phyloP scores from a whole-genome alignment of 139 green algal genomes.

The Chlamydomonas sp. region DNA sequence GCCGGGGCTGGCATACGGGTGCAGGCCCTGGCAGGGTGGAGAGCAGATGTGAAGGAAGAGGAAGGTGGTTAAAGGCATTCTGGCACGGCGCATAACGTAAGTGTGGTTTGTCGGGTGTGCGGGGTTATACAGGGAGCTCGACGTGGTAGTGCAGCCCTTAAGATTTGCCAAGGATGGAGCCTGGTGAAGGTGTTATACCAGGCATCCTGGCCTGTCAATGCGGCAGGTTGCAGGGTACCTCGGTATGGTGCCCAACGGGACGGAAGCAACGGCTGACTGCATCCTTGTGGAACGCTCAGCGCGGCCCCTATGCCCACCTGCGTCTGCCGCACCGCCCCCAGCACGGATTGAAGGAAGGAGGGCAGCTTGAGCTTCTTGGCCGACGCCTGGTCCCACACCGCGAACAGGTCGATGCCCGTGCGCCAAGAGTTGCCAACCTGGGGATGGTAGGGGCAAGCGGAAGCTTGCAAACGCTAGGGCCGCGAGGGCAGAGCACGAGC shows the following conservation, averaged over 20 bases:
- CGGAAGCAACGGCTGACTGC: background rate
- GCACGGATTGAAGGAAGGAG: conserved; percentile 44
- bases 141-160: too few species aligned
- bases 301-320: background rate
- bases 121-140: too few species aligned
- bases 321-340: conserved; percentile 32
- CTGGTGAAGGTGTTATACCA: too few species aligned
- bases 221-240: too few species aligned
- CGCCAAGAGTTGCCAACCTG: conserved; percentile 60
- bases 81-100: too few species aligned
- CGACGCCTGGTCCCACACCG: conserved; percentile 50
- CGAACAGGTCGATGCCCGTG: conserved; percentile 58
- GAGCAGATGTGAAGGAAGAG: too few species aligned
- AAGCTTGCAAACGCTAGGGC: too few species aligned
- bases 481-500: background rate
- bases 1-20: conserved; percentile 9
- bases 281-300: background rate
- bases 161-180: too few species aligned
- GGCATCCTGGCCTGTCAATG: too few species aligned
- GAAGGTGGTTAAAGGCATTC: too few species aligned
- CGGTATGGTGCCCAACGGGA: too few species aligned
- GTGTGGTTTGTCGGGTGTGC: too few species aligned
- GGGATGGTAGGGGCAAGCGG: background rate
- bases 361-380: conserved; percentile 51
- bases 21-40: background rate